These are phyloP conservation scores for Phytophthora fragariae DNA, from an alignment of 352 stramenopile genomes.

Conservation along the genomic window DNA sequence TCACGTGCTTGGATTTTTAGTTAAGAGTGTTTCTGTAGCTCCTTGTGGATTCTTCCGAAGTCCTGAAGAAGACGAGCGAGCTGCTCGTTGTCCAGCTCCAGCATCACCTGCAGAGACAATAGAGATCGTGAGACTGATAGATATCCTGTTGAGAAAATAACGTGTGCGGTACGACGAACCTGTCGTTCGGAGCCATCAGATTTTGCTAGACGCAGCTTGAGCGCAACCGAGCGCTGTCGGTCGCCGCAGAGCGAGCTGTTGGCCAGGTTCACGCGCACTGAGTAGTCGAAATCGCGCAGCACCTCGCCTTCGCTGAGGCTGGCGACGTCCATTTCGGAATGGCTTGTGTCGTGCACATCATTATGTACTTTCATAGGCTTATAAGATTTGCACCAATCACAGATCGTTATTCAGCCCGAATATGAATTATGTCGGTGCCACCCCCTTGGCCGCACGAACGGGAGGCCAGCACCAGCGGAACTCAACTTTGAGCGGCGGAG, in stretches of 20 bases:
- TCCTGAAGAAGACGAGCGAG: constrained; percentile 46
- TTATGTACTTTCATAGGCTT: constrained; percentile 11
- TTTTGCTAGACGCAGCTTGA: constrained; percentile 62
- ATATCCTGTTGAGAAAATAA: background rate
- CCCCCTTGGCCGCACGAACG: constrained; percentile 37
- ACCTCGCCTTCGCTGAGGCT: constrained; percentile 13
- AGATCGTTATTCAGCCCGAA: background rate
- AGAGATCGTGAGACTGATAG: constrained; percentile 1
- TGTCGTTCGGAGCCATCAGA: constrained; percentile 43
- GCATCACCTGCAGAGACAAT: constrained; percentile 42
- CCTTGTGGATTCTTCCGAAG: constrained; percentile 47
- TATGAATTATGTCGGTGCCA: constrained; percentile 27
- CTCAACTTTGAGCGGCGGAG: constrained; percentile 26
- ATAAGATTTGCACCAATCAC: constrained; percentile 5
- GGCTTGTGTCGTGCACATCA: constrained; percentile 11
- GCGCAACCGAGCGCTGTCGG: constrained; percentile 46
- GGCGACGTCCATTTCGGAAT: constrained; percentile 16
- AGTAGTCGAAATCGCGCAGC: constrained; percentile 80
- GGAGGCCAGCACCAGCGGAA: constrained; percentile 50
- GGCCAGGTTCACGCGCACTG: constrained; percentile 68
- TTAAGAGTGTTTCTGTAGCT: constrained; percentile 33
- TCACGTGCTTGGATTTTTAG: constrained; percentile 29
- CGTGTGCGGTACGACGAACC: constrained; percentile 20
- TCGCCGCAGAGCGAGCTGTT: constrained; percentile 64
- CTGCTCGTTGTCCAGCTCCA: constrained; percentile 56